A percentile compares a stretch with the other conserved stretches of the same genome.
Evolutionary conservation across 352 stramenopile species (phyloP).

Genomic region (Phytophthora multivora): DNA sequence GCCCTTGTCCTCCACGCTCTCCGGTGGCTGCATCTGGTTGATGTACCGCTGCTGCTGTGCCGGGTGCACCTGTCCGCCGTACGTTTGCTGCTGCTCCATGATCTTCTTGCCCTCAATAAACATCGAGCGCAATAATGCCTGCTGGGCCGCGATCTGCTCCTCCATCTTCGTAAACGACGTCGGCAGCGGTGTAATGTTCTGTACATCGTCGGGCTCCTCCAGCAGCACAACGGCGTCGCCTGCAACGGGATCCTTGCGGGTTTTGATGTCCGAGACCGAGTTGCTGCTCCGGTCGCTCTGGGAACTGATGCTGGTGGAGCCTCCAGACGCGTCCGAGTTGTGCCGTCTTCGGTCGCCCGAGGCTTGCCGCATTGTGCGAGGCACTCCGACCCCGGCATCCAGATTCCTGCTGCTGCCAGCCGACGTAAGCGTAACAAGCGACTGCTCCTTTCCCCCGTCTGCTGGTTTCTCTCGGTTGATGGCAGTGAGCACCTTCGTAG

Average conservation of each 20-base stretch:
- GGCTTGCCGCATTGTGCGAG: constrained; percentile 18
- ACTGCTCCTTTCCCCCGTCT: constrained; percentile 35
- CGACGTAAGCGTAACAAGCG: constrained; percentile 27
- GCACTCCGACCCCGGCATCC: constrained; percentile 10
- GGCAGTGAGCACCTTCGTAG: constrained; percentile 56
- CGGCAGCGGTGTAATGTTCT: constrained; percentile 58
- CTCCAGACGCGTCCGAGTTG: constrained; percentile 46
- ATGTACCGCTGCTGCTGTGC: constrained; percentile 47
- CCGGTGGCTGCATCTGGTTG: constrained; percentile 30
- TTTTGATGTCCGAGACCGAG: constrained; percentile 32
- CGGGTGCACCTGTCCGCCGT: constrained; percentile 35
- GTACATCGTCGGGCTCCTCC: constrained; percentile 48
- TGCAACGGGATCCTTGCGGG: constrained; percentile 17
- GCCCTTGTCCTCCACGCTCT: constrained; percentile 31
- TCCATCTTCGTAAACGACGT: constrained; percentile 79
- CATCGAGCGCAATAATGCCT: constrained; percentile 74
- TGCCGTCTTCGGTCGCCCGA: constrained; percentile 43
- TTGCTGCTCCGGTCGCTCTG: constrained; percentile 43
- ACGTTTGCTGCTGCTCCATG: constrained; percentile 55
- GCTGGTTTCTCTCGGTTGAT: constrained; percentile 48
- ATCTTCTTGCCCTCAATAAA: constrained; percentile 80
- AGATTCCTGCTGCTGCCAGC: constrained; percentile 31
- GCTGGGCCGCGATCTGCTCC: constrained; percentile 76
- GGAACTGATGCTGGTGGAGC: constrained; percentile 34
- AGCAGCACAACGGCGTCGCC: constrained; percentile 37